Evolutionary conservation across 768 basidiomycete species (phyloP).

Genomic region (Neoboletus magnificus): DNA sequence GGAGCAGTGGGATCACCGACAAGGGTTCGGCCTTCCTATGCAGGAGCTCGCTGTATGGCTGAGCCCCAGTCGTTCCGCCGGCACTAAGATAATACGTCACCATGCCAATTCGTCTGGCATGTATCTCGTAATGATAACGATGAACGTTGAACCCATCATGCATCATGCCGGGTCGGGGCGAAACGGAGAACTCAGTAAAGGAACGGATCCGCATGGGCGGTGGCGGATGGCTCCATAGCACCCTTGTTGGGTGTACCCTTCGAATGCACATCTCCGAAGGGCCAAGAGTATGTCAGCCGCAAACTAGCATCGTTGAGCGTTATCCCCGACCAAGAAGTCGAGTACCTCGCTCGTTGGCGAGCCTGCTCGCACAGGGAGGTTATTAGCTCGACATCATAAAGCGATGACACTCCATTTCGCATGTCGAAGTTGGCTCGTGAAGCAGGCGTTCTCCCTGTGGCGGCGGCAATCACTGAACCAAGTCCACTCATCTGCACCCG

Average conservation of each 20-base stretch:
- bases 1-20: neutral
- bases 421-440: neutral
- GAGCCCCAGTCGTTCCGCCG: neutral
- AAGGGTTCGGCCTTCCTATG: neutral
- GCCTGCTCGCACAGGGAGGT: neutral
- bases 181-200: neutral
- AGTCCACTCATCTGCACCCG: neutral
- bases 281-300: neutral
- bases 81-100: neutral
- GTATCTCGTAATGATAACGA: neutral
- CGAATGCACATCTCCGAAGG: neutral
- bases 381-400: neutral
- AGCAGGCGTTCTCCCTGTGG: neutral
- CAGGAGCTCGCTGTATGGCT: neutral
- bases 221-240: neutral
- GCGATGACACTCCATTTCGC: neutral
- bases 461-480: neutral
- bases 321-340: neutral
- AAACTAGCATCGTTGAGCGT: neutral
- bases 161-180: neutral
- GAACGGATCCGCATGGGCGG: neutral
- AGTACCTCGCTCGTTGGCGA: neutral
- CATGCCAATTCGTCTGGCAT: slow-evolving; percentile 2
- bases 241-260: neutral
- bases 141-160: too few relatives aligned